Evolutionary conservation across 371 early-diverging fungal species (phyloP).

Genomic region (Mucor racemosus): DNA sequence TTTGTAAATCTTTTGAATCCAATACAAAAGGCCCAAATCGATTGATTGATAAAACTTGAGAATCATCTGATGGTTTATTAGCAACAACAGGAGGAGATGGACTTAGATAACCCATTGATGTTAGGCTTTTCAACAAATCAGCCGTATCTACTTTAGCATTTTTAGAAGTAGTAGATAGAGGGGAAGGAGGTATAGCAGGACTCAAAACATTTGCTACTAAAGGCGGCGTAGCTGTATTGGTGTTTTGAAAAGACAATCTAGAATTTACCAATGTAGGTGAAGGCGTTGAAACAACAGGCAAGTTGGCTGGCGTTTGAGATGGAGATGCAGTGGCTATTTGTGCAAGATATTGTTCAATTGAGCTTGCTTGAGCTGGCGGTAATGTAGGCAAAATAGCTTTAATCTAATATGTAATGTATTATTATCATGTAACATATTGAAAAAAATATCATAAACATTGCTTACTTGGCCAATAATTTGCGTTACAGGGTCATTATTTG

Average conservation of each 20-base stretch:
- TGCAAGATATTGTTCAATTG: slow-evolving; percentile 45
- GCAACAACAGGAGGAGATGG: slow-evolving; percentile 13
- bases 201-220: slow-evolving; percentile 10
- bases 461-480: slow-evolving; percentile 44
- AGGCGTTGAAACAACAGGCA: slow-evolving; percentile 10
- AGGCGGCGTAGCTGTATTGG: slow-evolving; percentile 14
- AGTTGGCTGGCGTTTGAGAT: slow-evolving; percentile 22
- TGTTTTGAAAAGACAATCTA: background rate
- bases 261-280: slow-evolving; percentile 19
- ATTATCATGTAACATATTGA: background rate
- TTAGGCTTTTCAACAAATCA: slow-evolving; percentile 43
- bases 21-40: slow-evolving; percentile 32
- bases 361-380: slow-evolving; percentile 39
- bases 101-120: slow-evolving; percentile 43
- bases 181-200: background rate
- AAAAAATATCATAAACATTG: background rate
- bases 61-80: background rate
- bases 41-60: slow-evolving; percentile 2
- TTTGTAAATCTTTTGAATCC: slow-evolving; percentile 55
- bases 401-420: slow-evolving; percentile 23
- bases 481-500: slow-evolving; percentile 25
- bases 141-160: slow-evolving; percentile 28
- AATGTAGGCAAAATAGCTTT: slow-evolving; percentile 50
- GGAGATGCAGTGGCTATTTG: slow-evolving; percentile 29
- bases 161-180: background rate